Conservation (phyloP, 768 basidiomycete genomes). For the Suillus paluster region DNA sequence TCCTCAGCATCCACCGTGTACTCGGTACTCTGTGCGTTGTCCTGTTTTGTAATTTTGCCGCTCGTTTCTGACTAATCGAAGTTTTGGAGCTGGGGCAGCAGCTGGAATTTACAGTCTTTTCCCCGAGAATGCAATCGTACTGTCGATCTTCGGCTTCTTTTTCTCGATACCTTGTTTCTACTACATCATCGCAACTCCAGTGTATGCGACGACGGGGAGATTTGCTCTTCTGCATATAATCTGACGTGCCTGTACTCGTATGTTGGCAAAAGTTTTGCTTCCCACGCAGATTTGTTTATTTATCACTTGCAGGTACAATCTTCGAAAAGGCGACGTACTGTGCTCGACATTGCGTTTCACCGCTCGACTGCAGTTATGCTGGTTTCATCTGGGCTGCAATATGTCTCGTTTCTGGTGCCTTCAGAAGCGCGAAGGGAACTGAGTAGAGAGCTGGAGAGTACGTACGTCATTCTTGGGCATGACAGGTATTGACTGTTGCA, state of each 20-base stretch:
- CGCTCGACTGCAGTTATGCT: conserved; percentile 81
- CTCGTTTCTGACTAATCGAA: conserved; percentile 32
- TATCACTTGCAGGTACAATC: conserved; percentile 66
- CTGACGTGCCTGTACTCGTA: conserved; percentile 77
- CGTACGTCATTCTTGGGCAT: conserved; percentile 27
- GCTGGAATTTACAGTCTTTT: conserved; percentile 73
- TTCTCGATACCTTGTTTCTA: conserved; percentile 96
- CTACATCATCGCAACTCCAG: conserved; percentile 78
- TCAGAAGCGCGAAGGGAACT: conserved; percentile 91
- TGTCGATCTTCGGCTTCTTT: conserved; percentile 85
- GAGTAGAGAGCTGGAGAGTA: conserved; percentile 85
- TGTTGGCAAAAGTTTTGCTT: conserved; percentile 22
- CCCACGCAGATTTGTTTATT: background rate
- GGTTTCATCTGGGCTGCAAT: conserved; percentile 91
- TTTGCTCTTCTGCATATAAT: conserved; percentile 89
- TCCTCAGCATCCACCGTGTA: conserved; percentile 80
- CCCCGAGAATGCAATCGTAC: conserved; percentile 71
- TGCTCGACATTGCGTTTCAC: conserved; percentile 71
- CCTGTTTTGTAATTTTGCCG: background rate
- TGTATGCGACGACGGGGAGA: conserved; percentile 73
- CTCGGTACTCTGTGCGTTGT: conserved; percentile 78
- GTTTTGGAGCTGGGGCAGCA: conserved; percentile 80
- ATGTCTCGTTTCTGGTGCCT: conserved; percentile 93
- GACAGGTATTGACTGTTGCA: background rate
- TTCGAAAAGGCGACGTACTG: conserved; percentile 64